Base-by-base conservation (phyloP, 805 yeast genomes). In the Ogataea ramenticola region DNA sequence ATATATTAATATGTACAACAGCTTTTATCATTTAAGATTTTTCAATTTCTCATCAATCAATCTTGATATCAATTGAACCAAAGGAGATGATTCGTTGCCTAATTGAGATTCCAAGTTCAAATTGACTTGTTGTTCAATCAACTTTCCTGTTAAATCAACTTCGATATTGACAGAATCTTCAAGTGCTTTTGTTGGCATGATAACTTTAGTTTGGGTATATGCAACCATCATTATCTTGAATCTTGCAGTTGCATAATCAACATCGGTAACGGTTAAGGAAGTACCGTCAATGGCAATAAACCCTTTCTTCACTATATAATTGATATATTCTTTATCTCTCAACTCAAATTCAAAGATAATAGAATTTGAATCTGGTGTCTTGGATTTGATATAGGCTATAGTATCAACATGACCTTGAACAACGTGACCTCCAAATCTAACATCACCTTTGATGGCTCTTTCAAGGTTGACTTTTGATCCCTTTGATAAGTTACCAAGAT, bases 341-440 rank as follows among this genome's bases (percentile, higher is more conserved):
- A 88, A 71, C 61, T 77, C 63, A 64, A 91, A 90, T 3, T 86
- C 83, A 60, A 80, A 84, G 3, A 82, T 71, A 30, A 88, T 67
- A 1, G 98, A 82, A 61, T 88, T 86, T 1, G 80, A 84, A 56
- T 90, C 97, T 1, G 75, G 65, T 10, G 51, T 63, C 24, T 64
- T 71, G 0, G 64, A 61, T 1, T 74, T 71, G 34, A 91, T 82
- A 31, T 60, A 62, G 2, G 96, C 96, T 31, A 82, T 73, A 0
- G 96, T 86, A 61, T 93, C 99, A 26, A 93, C 88, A 66, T 93
- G 99, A 6, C 99, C 99, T 57, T 93, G 99, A 2, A 93, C 99
- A 50, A 91, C 78, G 63, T 93, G 99, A 1, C 99, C 99, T 21
- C 99, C 99, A 56, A 90, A 79, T 49, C 99, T 71, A 7, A 80